Conservation (phyloP, 2,329 filamentous ascomycete genomes). For the Arthrobotrys iridis region DNA sequence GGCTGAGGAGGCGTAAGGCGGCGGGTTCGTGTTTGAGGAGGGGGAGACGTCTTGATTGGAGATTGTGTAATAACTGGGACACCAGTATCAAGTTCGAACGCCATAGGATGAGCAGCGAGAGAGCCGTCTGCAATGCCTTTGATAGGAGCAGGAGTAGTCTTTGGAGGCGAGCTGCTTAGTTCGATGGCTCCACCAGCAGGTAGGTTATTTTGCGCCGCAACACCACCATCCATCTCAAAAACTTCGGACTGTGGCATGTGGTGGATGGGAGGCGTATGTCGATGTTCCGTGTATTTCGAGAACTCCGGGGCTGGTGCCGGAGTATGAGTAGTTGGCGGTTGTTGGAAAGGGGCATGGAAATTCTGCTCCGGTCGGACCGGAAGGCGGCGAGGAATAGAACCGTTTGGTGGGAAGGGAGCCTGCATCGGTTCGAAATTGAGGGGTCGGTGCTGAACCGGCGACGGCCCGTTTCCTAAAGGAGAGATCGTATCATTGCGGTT, state of each 20-base stretch:
- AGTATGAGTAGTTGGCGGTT: constrained; percentile 14
- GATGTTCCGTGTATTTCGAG: constrained; percentile 40
- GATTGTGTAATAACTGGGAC: constrained; percentile 5
- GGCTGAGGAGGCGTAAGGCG: constrained; percentile 42
- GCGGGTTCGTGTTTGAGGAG: constrained; percentile 20
- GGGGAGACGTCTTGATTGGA: not conserved
- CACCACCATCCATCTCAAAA: constrained; percentile 52
- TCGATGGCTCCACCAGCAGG: constrained; percentile 22
- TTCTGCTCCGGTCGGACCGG: constrained; percentile 42
- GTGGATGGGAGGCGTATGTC: constrained; percentile 47
- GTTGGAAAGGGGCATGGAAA: constrained; percentile 9
- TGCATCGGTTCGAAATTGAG: constrained; percentile 33
- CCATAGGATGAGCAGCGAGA: constrained; percentile 42
- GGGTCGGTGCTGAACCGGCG: constrained; percentile 16
- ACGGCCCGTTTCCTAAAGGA: constrained; percentile 15
- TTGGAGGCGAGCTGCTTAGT: constrained; percentile 25
- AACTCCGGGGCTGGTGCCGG: constrained; percentile 38
- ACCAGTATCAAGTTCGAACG: constrained; percentile 51
- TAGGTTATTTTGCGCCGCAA: not conserved
- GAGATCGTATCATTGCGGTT: constrained; percentile 49
- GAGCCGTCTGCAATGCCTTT: not conserved
- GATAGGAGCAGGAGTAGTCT: not conserved
- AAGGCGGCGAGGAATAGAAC: constrained; percentile 20
- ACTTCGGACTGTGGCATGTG: constrained; percentile 49
- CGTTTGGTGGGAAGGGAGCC: constrained; percentile 20